Conservation (phyloP, 2,329 filamentous ascomycete genomes). For the Pseudopyrenochaeta lycopersici region DNA sequence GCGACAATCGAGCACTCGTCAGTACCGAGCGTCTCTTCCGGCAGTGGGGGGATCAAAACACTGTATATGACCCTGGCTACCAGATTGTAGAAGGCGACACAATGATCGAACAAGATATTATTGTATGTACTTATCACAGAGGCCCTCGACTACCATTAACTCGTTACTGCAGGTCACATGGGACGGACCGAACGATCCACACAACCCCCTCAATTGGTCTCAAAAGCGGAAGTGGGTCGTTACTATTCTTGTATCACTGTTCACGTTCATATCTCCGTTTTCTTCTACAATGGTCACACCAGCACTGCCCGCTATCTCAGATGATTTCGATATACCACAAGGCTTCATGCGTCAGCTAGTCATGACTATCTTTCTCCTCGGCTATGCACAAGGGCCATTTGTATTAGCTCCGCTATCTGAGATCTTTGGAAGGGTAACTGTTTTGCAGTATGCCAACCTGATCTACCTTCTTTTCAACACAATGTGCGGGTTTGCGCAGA, state of each 20-base stretch:
- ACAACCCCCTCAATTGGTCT: slow-evolving; percentile 59
- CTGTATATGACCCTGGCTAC: slow-evolving; percentile 14
- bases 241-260: slow-evolving; percentile 54
- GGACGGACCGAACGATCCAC: slow-evolving; percentile 56
- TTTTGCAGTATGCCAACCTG: slow-evolving; percentile 45
- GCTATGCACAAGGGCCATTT: slow-evolving; percentile 49
- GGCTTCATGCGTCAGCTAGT: slow-evolving; percentile 41
- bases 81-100: slow-evolving; percentile 6
- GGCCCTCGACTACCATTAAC: slow-evolving; percentile 11
- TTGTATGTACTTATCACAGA: slow-evolving; percentile 14
- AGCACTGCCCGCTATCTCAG: slow-evolving; percentile 36
- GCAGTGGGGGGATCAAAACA: slow-evolving; percentile 22
- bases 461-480: slow-evolving; percentile 47
- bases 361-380: slow-evolving; percentile 50
- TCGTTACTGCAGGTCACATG: slow-evolving; percentile 46
- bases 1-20: slow-evolving; percentile 20
- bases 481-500: slow-evolving; percentile 44
- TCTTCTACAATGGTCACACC: slow-evolving; percentile 51
- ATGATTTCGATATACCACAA: slow-evolving; percentile 43
- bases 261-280: slow-evolving; percentile 51
- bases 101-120: slow-evolving; percentile 21
- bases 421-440: slow-evolving; percentile 45
- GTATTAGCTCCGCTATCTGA: slow-evolving; percentile 48
- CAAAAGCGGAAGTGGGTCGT: slow-evolving; percentile 55
- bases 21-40: slow-evolving; percentile 31